Base-by-base conservation (phyloP, 2,329 filamentous ascomycete genomes). In the Metarhizium humberi region DNA sequence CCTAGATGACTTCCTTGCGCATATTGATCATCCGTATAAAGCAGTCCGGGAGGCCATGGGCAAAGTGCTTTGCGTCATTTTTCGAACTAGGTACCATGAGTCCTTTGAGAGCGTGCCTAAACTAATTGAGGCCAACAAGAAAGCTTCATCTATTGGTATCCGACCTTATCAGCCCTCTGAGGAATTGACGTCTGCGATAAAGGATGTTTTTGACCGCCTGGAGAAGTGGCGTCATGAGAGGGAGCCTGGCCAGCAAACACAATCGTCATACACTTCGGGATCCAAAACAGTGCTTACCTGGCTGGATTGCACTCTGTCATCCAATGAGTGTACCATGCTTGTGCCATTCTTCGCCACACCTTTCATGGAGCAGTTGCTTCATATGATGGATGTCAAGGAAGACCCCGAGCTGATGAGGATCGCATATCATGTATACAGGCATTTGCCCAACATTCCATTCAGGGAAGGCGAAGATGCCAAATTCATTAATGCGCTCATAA, bases 351-450 rank as follows among this genome's bases (percentile, higher is more conserved):
- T 99, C 76, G 88, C 91, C 0, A 81, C 88, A 40, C 79, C 87
- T 0, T 92, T 97, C 66, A 94, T 95, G 69, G 89, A 94, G 64
- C 89, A 96, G 68, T 81, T 99, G 14, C 76, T 99, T 53, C 92
- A 99, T 75, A 99, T 99, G 94, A 99, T 99, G 92, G 94, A 99
- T 66, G 90, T 99, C 69, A 97, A 97, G 70, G 94, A 99, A 70
- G 94, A 99, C 64, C 91, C 90, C 0, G 95, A 99, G 70, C 80
- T 99, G 2, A 95, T 96, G 77, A 87, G 88, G 10, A 80, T 96
- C 8, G 92, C 94, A 0, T 99, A 97, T 67, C 91, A 96, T 66
- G 94, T 99, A 46, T 99, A 97, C 76, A 87, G 92, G 6, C 92
- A 99, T 66, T 76, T 99, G 16, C 91, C 94, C 14, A 99, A 99